Evolutionary conservation across 805 yeast genomes (phyloP), one percentile per base, ranked within the genome.

Genomic region (Blastobotrys mokoenaii): DNA sequence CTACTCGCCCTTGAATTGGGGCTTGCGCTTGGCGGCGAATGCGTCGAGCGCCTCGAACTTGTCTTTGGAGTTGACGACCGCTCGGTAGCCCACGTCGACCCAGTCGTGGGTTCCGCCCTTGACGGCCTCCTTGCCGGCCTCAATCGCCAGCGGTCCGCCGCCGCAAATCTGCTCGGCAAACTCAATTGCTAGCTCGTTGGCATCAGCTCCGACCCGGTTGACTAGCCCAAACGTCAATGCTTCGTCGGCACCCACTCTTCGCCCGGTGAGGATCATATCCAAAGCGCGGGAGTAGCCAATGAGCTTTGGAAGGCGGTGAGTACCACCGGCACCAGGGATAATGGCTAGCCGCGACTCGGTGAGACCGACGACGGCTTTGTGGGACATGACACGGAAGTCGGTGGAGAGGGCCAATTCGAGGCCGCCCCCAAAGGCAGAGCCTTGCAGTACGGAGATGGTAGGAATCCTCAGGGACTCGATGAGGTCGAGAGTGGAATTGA

Each of bases 291-390:
- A 62, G 57, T 73, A 72, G 12, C 80, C 79, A 49, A 74, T 63
- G 12, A 73, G 68, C 32, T 68, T 60, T 17, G 71, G 63, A 36
- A 74, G 64, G 17, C 79, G 63, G 57, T 75, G 78, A 1, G 79
- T 72, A 14, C 79, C 80, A 14, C 80, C 80, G 20, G 72, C 72
- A 1, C 73, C 74, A 34, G 77, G 77, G 29, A 73, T 56, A n/a
- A 70, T 63, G 2, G 73, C 74, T 18, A 70, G 51, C 25, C 63
- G 57, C 31, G 70, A 65, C 52, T 70, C 74, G 7, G 74, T 72
- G 14, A 68, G 65, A 0, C 72, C 74, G 41, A 70, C 67, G 20
- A 47, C 40, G 6, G 72, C 65, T 15, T 44, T 49, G 7, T 55
- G 46, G 4, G 68, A 57, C 18, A 66, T 56, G 22, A 69, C 69